phyloP scores from a whole-genome alignment of 371 early-diverging fungal species.

The Blakeslea trispora region DNA sequence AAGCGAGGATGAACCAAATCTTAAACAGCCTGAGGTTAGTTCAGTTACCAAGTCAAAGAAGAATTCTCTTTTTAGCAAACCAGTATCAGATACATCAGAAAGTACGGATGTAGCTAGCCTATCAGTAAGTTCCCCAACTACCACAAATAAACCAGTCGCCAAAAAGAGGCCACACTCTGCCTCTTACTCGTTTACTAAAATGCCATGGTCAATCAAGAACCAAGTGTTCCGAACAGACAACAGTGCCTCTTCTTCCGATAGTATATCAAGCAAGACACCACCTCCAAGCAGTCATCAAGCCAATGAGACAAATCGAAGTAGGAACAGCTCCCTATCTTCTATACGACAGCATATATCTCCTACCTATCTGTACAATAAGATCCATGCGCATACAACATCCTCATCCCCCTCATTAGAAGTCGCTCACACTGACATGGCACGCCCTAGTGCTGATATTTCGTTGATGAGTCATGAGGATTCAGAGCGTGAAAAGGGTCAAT shows the following conservation, averaged over 20 bases:
- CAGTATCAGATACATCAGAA: too few relatives aligned
- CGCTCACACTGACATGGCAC: not conserved
- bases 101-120: not conserved
- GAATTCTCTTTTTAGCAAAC: conserved; percentile 3
- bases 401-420: not conserved
- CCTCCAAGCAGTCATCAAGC: not conserved
- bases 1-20: not conserved
- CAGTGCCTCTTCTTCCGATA: not conserved
- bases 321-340: conserved; percentile 13
- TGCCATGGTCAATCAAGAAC: conserved; percentile 23
- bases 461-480: not conserved
- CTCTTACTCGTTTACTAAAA: conserved; percentile 16
- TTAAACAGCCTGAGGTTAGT: not conserved
- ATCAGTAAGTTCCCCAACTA: not conserved
- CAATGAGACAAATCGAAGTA: not conserved
- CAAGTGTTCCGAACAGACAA: conserved; percentile 13
- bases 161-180: conserved; percentile 8
- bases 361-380: conserved; percentile 11
- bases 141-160: not conserved
- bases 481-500: not conserved
- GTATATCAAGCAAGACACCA: not conserved
- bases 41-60: not conserved
- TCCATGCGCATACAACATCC: not conserved
- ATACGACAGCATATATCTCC: conserved; percentile 15
- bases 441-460: not conserved